phyloP scores from a whole-genome alignment of 768 basidiomycete genomes.

The Amanita molliuscula region DNA sequence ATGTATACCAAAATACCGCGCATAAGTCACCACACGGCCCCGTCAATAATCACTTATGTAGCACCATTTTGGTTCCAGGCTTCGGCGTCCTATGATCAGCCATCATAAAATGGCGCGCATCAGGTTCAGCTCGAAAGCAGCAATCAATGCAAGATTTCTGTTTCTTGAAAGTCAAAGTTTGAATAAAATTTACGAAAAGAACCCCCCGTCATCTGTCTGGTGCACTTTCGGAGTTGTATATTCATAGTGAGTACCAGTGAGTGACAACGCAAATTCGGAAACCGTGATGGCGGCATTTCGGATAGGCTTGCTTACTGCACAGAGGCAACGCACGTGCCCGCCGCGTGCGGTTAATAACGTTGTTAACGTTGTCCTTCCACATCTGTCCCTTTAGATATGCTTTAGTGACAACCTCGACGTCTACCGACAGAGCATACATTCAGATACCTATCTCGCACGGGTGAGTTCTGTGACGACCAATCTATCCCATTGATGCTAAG shows the following conservation, averaged over 20 bases:
- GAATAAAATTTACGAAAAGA: no score
- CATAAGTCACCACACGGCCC: no score
- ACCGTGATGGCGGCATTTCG: not conserved
- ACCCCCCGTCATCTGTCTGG: not conserved
- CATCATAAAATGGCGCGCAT: not conserved
- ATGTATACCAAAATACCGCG: no score
- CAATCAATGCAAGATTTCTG: not conserved
- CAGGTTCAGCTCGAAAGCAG: not conserved
- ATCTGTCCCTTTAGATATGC: constrained; percentile 1
- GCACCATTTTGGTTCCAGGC: no score
- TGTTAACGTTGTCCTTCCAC: not conserved
- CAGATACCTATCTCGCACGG: not conserved
- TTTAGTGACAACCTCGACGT: not conserved
- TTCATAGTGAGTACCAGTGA: not conserved
- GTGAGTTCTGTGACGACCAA: not conserved
- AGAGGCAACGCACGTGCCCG: constrained; percentile 1
- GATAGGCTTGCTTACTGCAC: not conserved
- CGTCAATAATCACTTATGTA: not conserved
- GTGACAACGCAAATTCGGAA: not conserved
- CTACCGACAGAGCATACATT: not conserved
- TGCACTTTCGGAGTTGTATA: not conserved
- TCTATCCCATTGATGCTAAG: constrained; percentile 1
- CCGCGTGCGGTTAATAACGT: constrained; percentile 2
- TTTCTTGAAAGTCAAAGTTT: not conserved
- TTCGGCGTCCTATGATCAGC: no score